Evolutionary conservation across 768 basidiomycete genomes (phyloP), one percentile per base, ranked within the genome.

Genomic region (Galerina marginata): DNA sequence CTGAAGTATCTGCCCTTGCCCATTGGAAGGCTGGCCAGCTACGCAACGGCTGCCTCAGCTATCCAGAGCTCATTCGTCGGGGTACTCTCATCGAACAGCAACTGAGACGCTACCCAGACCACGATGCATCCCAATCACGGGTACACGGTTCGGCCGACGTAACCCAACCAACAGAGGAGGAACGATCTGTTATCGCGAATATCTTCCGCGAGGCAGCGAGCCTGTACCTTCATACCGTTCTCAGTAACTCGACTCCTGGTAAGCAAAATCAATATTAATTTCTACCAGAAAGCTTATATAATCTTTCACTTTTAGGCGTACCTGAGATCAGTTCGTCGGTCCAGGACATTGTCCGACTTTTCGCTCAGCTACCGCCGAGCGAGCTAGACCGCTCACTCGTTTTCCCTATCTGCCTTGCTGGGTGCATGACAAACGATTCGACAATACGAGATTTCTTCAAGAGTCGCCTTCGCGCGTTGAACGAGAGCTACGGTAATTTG

Each of bases 401-500:
- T 20, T 89, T 92, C 73, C 91, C 92, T 29, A 81, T 91, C 56
- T 88, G 86, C 70, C 77, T 94, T 43, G 86, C 88, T 33, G 92
- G 88, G 5, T 86, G 86, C 71, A 81, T 93, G 82, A 84, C 89
- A 46, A 86, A 91, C 71, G 85, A 88, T 70, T 83, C 79, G 15
- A 75, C 72, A 42, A 79, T 79, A 50, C 80, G 87, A 38, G 85
- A 86, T 52, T 81, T 86, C 65, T 77, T 90, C 71, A 88, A 85
- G 67, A 73, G 76, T 23, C 79, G 87, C 50, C 69, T 91, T 49
- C 80, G 83, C 25, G 74, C 69, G 33, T 80, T 84, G 60, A 84
- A 89, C 66, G 80, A 81, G 63, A 80, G 77, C 62, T 81, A 87
- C 62, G 89, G 88, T 4, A 89, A 88, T 71, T 67, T 85, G 46